Conservation (phyloP, 306 rosid species). For the Rubus parviflorus region DNA sequence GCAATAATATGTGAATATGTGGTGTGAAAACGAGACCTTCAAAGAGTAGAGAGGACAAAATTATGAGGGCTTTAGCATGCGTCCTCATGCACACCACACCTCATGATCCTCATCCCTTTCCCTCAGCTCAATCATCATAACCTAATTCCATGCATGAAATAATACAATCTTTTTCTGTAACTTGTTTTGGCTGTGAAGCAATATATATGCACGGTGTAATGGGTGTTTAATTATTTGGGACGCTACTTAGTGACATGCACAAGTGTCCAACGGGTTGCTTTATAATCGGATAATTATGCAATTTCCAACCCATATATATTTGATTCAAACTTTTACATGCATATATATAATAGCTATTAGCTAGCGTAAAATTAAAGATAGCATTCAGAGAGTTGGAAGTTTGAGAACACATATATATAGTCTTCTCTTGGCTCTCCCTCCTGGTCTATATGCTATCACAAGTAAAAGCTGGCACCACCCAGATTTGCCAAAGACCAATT, state of each 20-base stretch:
- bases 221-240: background rate
- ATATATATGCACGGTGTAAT: background rate
- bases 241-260: slow-evolving; percentile 5
- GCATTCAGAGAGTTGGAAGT: background rate
- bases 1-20: background rate
- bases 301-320: background rate
- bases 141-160: background rate
- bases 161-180: background rate
- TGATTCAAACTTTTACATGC: background rate
- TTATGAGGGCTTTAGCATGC: slow-evolving; percentile 19
- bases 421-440: too few species aligned
- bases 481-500: background rate
- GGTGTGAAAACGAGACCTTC: slow-evolving; percentile 1
- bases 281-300: slow-evolving; percentile 7
- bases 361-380: too few species aligned
- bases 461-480: slow-evolving; percentile 12
- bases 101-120: too few species aligned
- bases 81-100: slow-evolving; percentile 12
- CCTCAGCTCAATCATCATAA: slow-evolving; percentile 5
- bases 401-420: slow-evolving; percentile 1
- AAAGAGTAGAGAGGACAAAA: slow-evolving; percentile 11
- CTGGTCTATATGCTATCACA: background rate
- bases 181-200: slow-evolving; percentile 19
- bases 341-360: background rate
- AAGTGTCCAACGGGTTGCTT: slow-evolving; percentile 22